Percentiles rank a stretch among this genome's conserved stretches.
These are phyloP conservation scores for Cercospora janseana DNA, from an alignment of 2,329 filamentous ascomycete species.

Conservation along the genomic window DNA sequence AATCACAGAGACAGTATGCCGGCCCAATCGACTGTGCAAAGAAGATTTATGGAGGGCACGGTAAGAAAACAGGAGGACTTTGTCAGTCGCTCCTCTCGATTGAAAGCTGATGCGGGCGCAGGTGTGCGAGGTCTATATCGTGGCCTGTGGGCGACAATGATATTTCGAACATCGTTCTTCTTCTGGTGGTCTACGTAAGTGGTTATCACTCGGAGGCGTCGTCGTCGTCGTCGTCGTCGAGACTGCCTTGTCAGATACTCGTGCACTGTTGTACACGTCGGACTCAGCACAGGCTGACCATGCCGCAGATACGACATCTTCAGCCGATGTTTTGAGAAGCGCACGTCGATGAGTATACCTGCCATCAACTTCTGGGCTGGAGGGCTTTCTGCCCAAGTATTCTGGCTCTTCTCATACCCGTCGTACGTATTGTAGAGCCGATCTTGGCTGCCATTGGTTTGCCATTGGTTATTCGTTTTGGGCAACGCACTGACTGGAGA, in stretches of 20 bases:
- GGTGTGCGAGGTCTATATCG: slow-evolving; percentile 77
- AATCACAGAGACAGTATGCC: slow-evolving; percentile 73
- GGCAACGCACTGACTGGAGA: too few species aligned
- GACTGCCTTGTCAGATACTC: background rate
- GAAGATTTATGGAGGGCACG: slow-evolving; percentile 67
- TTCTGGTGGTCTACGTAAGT: slow-evolving; percentile 82
- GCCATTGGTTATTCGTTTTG: too few species aligned
- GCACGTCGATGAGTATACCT: slow-evolving; percentile 70
- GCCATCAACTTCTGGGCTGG: slow-evolving; percentile 97
- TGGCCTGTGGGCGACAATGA: slow-evolving; percentile 76
- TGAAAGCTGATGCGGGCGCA: background rate
- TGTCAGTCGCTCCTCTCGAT: background rate
- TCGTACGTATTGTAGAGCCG: slow-evolving; percentile 3
- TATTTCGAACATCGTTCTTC: slow-evolving; percentile 94
- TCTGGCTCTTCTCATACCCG: slow-evolving; percentile 64
- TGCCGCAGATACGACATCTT: slow-evolving; percentile 69
- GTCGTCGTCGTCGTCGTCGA: background rate
- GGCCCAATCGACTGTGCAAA: slow-evolving; percentile 80
- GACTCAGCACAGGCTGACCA: background rate
- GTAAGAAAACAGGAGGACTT: too few species aligned
- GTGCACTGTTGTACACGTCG: too few species aligned
- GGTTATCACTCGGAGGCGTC: background rate
- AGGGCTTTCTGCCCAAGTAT: slow-evolving; percentile 86
- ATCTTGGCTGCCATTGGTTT: too few species aligned
- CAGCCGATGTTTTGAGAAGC: slow-evolving; percentile 62